phyloP scores from a whole-genome alignment of 768 basidiomycete species.

The Rhizopogon salebrosus region DNA sequence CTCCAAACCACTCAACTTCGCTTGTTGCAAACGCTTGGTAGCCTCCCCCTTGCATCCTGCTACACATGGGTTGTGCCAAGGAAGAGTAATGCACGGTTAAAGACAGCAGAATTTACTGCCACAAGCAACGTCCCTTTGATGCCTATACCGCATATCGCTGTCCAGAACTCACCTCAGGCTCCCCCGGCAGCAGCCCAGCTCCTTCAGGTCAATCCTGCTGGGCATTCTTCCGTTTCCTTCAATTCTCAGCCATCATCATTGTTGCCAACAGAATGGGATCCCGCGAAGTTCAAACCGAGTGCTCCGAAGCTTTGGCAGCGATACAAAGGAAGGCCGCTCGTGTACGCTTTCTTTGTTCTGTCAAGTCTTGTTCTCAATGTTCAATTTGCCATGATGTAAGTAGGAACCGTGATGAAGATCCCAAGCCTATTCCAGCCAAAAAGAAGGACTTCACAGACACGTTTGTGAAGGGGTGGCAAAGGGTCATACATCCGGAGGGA shows the following conservation, averaged over 20 bases:
- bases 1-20: neutral
- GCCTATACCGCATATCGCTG: neutral
- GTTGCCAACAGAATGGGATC: neutral
- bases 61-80: neutral
- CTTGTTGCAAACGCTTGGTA: neutral
- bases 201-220: neutral
- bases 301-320: neutral
- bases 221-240: neutral
- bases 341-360: neutral
- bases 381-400: neutral
- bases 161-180: neutral
- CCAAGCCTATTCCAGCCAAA: neutral
- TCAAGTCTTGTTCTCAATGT: neutral
- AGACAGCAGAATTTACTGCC: neutral
- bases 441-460: neutral
- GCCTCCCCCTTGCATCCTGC: neutral
- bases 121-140: neutral
- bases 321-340: neutral
- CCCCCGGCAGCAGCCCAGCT: neutral
- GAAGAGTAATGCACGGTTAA: neutral
- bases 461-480: neutral
- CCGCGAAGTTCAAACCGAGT: neutral
- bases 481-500: conserved; percentile 3
- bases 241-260: neutral
- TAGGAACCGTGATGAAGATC: neutral